phyloP scores from a whole-genome alignment of 192 early-diverging fungal species.

The Phlyctochytrium arcticum region DNA sequence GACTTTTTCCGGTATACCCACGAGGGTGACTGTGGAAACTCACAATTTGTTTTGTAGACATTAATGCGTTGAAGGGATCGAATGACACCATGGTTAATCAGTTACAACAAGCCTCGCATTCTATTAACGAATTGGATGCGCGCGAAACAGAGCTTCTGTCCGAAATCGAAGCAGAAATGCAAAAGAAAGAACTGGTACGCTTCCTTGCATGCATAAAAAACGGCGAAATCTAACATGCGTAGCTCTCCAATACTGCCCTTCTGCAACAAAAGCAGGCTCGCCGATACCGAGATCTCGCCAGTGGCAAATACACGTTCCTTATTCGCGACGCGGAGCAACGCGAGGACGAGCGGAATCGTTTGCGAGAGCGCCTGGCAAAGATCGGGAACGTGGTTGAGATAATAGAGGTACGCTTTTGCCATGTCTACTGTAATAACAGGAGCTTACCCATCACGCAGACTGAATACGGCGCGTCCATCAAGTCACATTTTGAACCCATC shows the following conservation, averaged over 20 bases:
- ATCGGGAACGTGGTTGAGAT: constrained; percentile 36
- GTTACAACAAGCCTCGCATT: constrained; percentile 29
- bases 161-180: constrained; percentile 15
- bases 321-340: constrained; percentile 29
- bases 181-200: constrained; percentile 13
- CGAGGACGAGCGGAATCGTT: constrained; percentile 29
- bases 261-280: constrained; percentile 43
- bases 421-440: neutral
- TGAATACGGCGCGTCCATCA: constrained; percentile 11
- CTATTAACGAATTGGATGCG: constrained; percentile 19
- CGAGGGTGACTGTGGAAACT: no score
- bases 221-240: neutral
- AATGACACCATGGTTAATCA: constrained; percentile 25
- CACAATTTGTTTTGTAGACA: constrained; percentile 26
- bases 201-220: neutral
- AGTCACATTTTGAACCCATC: neutral
- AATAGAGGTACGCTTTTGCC: constrained; percentile 25
- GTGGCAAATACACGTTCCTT: constrained; percentile 44
- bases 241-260: constrained; percentile 34
- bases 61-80: constrained; percentile 32
- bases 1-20: no score
- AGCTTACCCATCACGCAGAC: neutral
- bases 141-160: constrained; percentile 16
- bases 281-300: constrained; percentile 42
- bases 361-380: constrained; percentile 27